These are phyloP conservation scores for Talaromyces liani DNA, from an alignment of 495 filamentous ascomycete genomes.

Conservation along the genomic window DNA sequence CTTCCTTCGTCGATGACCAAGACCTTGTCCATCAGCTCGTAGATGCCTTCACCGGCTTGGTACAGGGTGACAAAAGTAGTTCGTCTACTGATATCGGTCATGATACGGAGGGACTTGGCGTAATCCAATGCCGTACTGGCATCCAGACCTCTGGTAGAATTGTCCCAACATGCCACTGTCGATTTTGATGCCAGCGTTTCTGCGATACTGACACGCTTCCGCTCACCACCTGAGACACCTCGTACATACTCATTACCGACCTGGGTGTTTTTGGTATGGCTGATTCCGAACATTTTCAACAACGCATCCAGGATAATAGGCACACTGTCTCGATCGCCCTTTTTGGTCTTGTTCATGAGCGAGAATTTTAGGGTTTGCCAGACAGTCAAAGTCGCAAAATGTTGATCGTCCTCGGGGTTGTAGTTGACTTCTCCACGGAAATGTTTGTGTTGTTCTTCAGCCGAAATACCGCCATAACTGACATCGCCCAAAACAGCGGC, in stretches of 20 bases:
- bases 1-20: constrained; percentile 59
- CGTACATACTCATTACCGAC: constrained; percentile 82
- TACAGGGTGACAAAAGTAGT: constrained; percentile 82
- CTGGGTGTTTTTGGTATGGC: constrained; percentile 71
- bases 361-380: constrained; percentile 79
- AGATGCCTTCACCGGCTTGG: constrained; percentile 78
- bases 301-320: constrained; percentile 57
- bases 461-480: constrained; percentile 68
- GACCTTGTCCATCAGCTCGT: constrained; percentile 74
- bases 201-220: constrained; percentile 65
- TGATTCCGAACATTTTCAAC: constrained; percentile 69
- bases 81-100: constrained; percentile 74
- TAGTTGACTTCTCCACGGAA: constrained; percentile 80
- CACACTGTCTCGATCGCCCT: constrained; percentile 58
- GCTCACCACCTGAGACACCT: constrained; percentile 64
- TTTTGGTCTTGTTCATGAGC: constrained; percentile 75
- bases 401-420: constrained; percentile 74
- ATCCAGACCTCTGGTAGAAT: constrained; percentile 75
- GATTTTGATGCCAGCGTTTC: constrained; percentile 62
- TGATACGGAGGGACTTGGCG: constrained; percentile 66
- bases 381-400: constrained; percentile 72
- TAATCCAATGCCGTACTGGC: constrained; percentile 75
- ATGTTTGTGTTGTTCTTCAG: constrained; percentile 56
- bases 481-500: constrained; percentile 65
- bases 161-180: constrained; percentile 61